Base-by-base conservation (phyloP, 2,329 filamentous ascomycete genomes). In the Colletotrichum acutatum region DNA sequence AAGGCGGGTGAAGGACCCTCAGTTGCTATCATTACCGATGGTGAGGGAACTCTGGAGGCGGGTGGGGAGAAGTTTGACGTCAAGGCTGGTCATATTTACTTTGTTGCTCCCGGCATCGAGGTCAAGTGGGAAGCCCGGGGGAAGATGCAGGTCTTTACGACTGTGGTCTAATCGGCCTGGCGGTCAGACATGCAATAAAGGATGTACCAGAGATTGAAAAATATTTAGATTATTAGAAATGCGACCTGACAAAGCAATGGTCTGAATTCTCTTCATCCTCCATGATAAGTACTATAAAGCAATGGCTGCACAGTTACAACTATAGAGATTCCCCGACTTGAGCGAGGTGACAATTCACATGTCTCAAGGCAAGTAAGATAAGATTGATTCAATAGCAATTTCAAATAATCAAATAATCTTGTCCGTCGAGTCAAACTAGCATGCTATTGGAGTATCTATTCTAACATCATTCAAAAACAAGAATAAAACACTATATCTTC, bases 41-140 rank as follows among this genome's bases (percentile, higher is more conserved):
- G 92, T 0, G 81, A 82, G 63, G 92, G 91, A 1, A 84, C 80
- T 28, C 82, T 94, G 85, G 85, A 83, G 71, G 88, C 86, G 0
- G 85, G 88, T 4, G 88, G 86, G 0, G 84, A 87, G 76, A 84
- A 83, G 19, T 83, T 89, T 70, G 83, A 89, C 34, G 71, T 93
- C 58, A 87, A 86, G 30, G 89, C 91, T 78, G 93, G 92, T 0
- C 89, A 85, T 75, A 89, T 93, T 12, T 94, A 87, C 78, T 94
- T 92, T 79, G 82, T 94, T n/a, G 91, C 88, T 1, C 88, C 89
- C 3, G 89, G 88, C 0, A 77, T 83, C 3, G 71, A 76, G 22
- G 64, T 82, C 1, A 77, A 77, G 52, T 83, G 79, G 77, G 77
- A 80, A 71, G 81, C 79, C 3, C 76, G 78, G 30, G 58, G 71